Base-by-base conservation (phyloP, 345 rosid genomes). In the Eucalyptus camaldulensis region DNA sequence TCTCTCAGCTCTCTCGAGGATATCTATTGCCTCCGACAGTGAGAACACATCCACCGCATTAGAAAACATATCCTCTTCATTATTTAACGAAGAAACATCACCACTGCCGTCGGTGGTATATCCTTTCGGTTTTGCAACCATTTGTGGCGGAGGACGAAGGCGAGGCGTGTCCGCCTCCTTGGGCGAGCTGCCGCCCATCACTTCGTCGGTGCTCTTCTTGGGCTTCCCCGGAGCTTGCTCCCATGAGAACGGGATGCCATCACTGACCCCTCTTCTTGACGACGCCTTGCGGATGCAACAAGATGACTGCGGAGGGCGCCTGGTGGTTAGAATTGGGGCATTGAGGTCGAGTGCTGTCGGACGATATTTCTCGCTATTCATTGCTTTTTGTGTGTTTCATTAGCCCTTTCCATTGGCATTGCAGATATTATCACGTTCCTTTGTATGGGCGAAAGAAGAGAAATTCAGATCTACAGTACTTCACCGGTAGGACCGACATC, bases 201-300 rank as follows among this genome's bases (percentile, higher is more conserved):
- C 49, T 9, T 80, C 69, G 14, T 47, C 44, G 45, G 7, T 10
- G 45, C 45, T 24, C 19, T 33, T n/a, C 76, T 94, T 96, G 62
- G 98, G 99, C 94, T 90, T 92, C 8, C 99, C 99, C 0, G 99
- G 98, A 90, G 94, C 92, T 27, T 93, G 93, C 91, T 97, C 99
- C 99, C 99, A 96, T 45, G 95, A 95, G 88, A 97, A 96, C 2
- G 99, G 99, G 85, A 97, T 92, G 86, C 95, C 88, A 13, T 91
- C 80, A 8, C 93, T 29, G 53, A 50, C 83, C 22, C 83, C 83
- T 37, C 83, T 72, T 37, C 83, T 37, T 7, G 83, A 72, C 22
- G 60, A 72, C 43, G 83, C n/a, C 49, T 15, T n/a, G 8, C 21
- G 50, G 60, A 37, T 9, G 88, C 76, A 87, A 29, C 88, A 53